Evolutionary conservation across 1,139 yeast genomes (phyloP).

Genomic region (Debaryomyces sp.): DNA sequence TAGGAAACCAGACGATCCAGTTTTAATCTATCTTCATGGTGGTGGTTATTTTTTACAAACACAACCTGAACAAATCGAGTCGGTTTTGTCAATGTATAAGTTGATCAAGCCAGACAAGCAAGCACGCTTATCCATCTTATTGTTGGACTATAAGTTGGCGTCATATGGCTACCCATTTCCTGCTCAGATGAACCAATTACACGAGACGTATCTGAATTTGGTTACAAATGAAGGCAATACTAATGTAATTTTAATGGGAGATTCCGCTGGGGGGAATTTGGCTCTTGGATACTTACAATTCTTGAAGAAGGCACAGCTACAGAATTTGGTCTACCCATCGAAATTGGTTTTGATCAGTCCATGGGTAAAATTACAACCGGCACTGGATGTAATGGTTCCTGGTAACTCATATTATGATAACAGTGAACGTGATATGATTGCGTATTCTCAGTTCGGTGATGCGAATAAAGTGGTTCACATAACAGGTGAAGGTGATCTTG

Average conservation of each 20-base stretch:
- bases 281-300: slow-evolving; percentile 32
- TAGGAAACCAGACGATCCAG: slow-evolving; percentile 34
- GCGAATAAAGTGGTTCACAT: slow-evolving; percentile 7
- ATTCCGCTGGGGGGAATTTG: slow-evolving; percentile 48
- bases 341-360: slow-evolving; percentile 41
- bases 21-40: slow-evolving; percentile 44
- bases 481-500: slow-evolving; percentile 15
- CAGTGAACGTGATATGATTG: slow-evolving; percentile 34
- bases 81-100: slow-evolving; percentile 32
- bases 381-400: slow-evolving; percentile 18
- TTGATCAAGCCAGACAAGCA: slow-evolving; percentile 31
- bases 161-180: slow-evolving; percentile 36
- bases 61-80: slow-evolving; percentile 34
- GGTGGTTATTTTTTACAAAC: slow-evolving; percentile 47
- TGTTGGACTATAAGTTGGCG: slow-evolving; percentile 44
- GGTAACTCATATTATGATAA: slow-evolving; percentile 42
- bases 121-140: slow-evolving; percentile 30
- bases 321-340: slow-evolving; percentile 28
- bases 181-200: slow-evolving; percentile 37
- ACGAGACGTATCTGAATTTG: slow-evolving; percentile 31
- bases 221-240: slow-evolving; percentile 27
- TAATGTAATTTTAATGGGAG: slow-evolving; percentile 41
- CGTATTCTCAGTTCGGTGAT: slow-evolving; percentile 12
- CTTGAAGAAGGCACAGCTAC: slow-evolving; percentile 17
- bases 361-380: slow-evolving; percentile 32